Evolutionary conservation across 208 protist species (phyloP).

Genomic region (Crithidia sp.): DNA sequence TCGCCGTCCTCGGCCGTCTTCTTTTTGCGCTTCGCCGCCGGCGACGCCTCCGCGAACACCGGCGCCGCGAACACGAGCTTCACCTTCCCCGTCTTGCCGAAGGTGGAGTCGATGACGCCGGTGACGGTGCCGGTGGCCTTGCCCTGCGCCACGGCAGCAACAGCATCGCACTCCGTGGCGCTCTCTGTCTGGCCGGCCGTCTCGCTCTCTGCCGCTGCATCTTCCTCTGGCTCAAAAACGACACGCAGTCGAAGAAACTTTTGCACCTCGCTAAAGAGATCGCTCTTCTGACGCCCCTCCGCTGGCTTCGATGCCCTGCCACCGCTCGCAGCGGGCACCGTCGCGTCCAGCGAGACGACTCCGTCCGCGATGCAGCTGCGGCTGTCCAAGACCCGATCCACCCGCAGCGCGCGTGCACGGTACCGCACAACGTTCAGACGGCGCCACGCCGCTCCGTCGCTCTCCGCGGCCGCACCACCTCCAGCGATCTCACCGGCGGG

Average conservation of each 20-base stretch:
- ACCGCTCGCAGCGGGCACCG: neutral
- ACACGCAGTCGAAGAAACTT: constrained; percentile 74
- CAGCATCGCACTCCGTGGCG: constrained; percentile 7
- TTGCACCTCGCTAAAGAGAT: constrained; percentile 70
- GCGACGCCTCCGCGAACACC: constrained; percentile 43
- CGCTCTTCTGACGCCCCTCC: constrained; percentile 36
- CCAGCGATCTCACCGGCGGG: neutral
- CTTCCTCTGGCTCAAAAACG: constrained; percentile 32
- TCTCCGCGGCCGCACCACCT: neutral
- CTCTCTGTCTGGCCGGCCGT: too few species aligned
- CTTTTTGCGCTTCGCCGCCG: constrained; percentile 14
- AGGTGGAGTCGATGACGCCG: constrained; percentile 73
- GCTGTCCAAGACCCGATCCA: constrained; percentile 73
- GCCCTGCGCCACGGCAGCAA: neutral
- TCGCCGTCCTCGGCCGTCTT: constrained; percentile 17
- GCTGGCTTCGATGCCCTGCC: neutral
- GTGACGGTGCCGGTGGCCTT: constrained; percentile 6
- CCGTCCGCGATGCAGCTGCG: constrained; percentile 76
- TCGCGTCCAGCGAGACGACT: constrained; percentile 41
- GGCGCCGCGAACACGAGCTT: constrained; percentile 61
- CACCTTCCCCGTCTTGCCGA: constrained; percentile 86
- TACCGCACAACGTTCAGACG: constrained; percentile 57
- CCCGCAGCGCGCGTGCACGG: constrained; percentile 43
- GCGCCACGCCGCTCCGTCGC: constrained; percentile 45
- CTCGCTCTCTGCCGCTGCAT: neutral